A percentile compares a stretch with the other conserved stretches of the same genome.
These are phyloP conservation scores for Ophiostoma ulmi DNA, from an alignment of 2,329 filamentous ascomycete species.

Conservation along the genomic window DNA sequence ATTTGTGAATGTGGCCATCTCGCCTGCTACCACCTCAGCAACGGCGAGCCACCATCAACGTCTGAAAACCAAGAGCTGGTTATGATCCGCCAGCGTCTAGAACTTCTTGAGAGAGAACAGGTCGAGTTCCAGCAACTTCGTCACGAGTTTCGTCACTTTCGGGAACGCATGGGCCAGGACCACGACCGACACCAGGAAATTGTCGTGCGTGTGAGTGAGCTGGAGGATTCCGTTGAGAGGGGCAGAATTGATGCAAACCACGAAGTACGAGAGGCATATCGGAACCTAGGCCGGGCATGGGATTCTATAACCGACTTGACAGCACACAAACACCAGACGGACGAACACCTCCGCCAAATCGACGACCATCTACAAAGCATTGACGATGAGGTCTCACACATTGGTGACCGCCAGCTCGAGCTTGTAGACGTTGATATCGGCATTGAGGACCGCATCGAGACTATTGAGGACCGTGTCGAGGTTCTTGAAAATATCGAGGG, in stretches of 20 bases:
- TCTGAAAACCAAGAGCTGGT: slow-evolving; percentile 45
- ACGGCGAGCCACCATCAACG: slow-evolving; percentile 39
- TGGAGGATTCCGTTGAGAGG: slow-evolving; percentile 53
- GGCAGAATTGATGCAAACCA: slow-evolving; percentile 47
- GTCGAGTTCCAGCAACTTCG: slow-evolving; percentile 29
- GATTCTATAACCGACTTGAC: slow-evolving; percentile 46
- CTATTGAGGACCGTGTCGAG: slow-evolving; percentile 40
- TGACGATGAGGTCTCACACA: slow-evolving; percentile 41
- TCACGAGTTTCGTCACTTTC: slow-evolving; percentile 31
- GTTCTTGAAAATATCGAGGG: slow-evolving; percentile 27
- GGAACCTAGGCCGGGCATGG: slow-evolving; percentile 52
- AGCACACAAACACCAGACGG: slow-evolving; percentile 35
- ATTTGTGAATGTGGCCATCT: slow-evolving; percentile 56
- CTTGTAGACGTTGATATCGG: slow-evolving; percentile 47
- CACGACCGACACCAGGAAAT: slow-evolving; percentile 37
- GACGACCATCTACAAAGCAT: slow-evolving; percentile 40
- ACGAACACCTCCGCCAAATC: slow-evolving; percentile 39
- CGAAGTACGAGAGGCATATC: slow-evolving; percentile 52
- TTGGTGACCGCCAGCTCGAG: slow-evolving; percentile 47
- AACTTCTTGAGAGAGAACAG: slow-evolving; percentile 43
- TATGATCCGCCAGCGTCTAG: slow-evolving; percentile 44
- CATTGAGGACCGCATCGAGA: slow-evolving; percentile 50
- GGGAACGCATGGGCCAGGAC: slow-evolving; percentile 29
- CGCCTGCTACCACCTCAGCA: slow-evolving; percentile 53
- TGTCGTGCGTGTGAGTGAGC: slow-evolving; percentile 43